Percentiles rank a stretch among this genome's conserved stretches.
Conservation (phyloP, 2,329 filamentous ascomycete genomes). For the Calonectria honghensis region DNA sequence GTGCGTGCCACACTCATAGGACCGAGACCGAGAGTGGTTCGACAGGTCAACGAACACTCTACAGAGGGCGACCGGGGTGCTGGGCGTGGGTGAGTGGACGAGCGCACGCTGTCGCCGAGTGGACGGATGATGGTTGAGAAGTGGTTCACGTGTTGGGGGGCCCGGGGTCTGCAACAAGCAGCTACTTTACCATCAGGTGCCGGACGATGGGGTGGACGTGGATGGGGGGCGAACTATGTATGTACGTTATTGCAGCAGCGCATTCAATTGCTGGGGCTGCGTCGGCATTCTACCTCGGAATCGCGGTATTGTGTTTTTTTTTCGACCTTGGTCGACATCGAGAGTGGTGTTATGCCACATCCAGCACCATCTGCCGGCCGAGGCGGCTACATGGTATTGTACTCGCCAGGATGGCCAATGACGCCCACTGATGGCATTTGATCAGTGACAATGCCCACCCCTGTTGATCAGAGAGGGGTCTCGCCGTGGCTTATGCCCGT, state of each 20-base stretch:
- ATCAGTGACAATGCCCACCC: constrained; percentile 19
- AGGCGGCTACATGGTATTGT: constrained; percentile 29
- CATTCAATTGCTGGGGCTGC: constrained; percentile 30
- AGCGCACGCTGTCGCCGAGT: constrained; percentile 34
- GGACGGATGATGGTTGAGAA: constrained; percentile 53
- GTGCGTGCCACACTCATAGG: constrained; percentile 30
- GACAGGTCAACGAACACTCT: constrained; percentile 26
- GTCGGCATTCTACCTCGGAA: constrained; percentile 31
- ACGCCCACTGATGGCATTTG: constrained; percentile 22
- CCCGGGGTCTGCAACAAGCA: constrained; percentile 15
- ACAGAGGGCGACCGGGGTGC: constrained; percentile 39
- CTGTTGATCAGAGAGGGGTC: constrained; percentile 30
- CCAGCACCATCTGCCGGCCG: constrained; percentile 34
- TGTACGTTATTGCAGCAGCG: background rate
- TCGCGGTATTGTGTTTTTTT: constrained; percentile 24
- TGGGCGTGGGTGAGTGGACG: constrained; percentile 43
- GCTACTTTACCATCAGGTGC: constrained; percentile 46
- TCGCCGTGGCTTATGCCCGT: constrained; percentile 17
- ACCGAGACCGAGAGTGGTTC: constrained; percentile 44
- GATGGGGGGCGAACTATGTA: constrained; percentile 26
- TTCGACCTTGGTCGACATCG: background rate
- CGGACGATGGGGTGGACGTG: constrained; percentile 42
- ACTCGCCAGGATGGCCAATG: constrained; percentile 8
- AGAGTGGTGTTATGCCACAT: constrained; percentile 10
- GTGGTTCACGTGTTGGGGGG: constrained; percentile 56